phyloP scores from a whole-genome alignment of 1,139 yeast species.

The Fermentozyma sake region DNA sequence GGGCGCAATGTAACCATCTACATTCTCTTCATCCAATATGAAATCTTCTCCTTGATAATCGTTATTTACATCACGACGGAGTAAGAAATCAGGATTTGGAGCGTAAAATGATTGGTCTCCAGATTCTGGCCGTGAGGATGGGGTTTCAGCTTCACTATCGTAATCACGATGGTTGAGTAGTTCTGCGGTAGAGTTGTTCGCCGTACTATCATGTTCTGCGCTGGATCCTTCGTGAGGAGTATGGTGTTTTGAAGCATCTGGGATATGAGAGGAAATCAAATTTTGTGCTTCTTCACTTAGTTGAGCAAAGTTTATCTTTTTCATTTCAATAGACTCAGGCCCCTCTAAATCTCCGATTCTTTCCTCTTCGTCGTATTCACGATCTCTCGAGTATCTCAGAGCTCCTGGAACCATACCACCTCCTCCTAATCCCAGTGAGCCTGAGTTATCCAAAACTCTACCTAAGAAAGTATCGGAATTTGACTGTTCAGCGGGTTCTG shows the following conservation, averaged over 20 bases:
- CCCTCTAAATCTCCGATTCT: slow-evolving; percentile 15
- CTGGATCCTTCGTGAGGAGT: slow-evolving; percentile 4
- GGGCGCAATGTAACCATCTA: slow-evolving; percentile 55
- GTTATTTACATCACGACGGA: slow-evolving; percentile 29
- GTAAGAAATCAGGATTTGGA: slow-evolving; percentile 43
- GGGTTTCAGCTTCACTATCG: slow-evolving; percentile 4
- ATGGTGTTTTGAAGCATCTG: slow-evolving; percentile 14
- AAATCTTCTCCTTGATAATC: slow-evolving; percentile 32
- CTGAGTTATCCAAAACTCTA: slow-evolving; percentile 24
- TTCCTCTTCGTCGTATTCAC: slow-evolving; percentile 21
- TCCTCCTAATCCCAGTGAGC: slow-evolving; percentile 27
- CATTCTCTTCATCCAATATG: slow-evolving; percentile 35
- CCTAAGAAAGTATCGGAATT: slow-evolving; percentile 39
- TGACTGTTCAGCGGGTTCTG: slow-evolving; percentile 13
- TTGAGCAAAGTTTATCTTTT: slow-evolving; percentile 28
- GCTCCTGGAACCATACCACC: slow-evolving; percentile 47
- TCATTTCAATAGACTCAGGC: slow-evolving; percentile 28
- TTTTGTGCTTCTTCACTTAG: slow-evolving; percentile 40
- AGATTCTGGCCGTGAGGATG: slow-evolving; percentile 2
- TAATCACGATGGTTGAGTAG: slow-evolving; percentile 8
- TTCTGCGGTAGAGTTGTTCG: slow-evolving; percentile 7
- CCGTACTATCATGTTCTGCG: slow-evolving; percentile 1
- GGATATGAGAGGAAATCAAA: slow-evolving; percentile 35
- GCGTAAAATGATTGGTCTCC: slow-evolving; percentile 24
- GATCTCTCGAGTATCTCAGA: slow-evolving; percentile 17